Evolutionary conservation across 176 grass and related monocot species (phyloP), one percentile per base, ranked within the genome.

Genomic region (Triticum monococcum): DNA sequence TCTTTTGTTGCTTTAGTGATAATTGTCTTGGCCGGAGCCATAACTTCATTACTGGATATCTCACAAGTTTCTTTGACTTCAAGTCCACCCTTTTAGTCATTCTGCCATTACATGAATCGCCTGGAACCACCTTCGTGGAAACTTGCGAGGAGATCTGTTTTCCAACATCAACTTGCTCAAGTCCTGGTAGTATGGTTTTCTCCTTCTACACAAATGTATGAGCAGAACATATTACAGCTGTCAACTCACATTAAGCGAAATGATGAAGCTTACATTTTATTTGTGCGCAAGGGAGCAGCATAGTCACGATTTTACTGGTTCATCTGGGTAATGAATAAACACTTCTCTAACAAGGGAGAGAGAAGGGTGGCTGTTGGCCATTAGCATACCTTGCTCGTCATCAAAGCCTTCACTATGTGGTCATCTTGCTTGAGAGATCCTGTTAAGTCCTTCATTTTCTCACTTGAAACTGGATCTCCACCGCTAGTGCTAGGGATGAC

Each of bases 11-110:
- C 78, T 83, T 98, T 80, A 87, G 66, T 71, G 90, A 84, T 50
- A 93, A 43, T 25, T 87, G 80, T 18, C 85, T 96, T 48, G 90
- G 87, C 22, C 88, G 79, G 73, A 92, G 78, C 87, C 83, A 86
- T n/a, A 89, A 83, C 76, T 81, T 94, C 64, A 88, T 79, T 23
- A 89, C 45, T 85, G 87, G 72, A 75, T 81, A 87, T 69, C 91
- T 96, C 68, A 86, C 65, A 85, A 81, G 24, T 72, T 94, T 96
- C 79, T 84, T 94, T 35, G 73, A 52, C 80, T 92, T 98, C 22
- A 28, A 37, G 56, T 87, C 78, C 78, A 66, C 18, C 83, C 77
- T 81, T 83, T 85, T 85, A 23, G 2, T 12, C 31, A 28, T 41
- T 54, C 12, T 64, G 4, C 63, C 72, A 46, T 82, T 88, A 59